Evolutionary conservation across 2,329 filamentous ascomycete genomes (phyloP).

Genomic region (Helminthosporium solani): DNA sequence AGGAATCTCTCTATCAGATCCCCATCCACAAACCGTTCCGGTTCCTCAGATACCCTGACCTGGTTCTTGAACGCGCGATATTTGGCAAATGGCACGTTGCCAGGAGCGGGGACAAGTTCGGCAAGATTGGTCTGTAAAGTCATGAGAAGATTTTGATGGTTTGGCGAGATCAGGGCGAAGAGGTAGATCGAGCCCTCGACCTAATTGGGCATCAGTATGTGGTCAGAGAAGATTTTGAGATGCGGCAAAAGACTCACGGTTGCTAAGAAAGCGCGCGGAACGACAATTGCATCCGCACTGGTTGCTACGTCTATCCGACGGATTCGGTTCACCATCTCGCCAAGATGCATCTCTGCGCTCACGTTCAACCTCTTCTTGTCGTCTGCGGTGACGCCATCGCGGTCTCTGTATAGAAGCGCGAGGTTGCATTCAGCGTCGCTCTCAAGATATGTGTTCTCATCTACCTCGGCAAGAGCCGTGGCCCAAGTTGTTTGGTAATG

Average conservation of each 20-base stretch:
- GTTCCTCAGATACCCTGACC: constrained; percentile 69
- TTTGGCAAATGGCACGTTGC: constrained; percentile 71
- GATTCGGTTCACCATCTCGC: constrained; percentile 92
- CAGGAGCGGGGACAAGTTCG: constrained; percentile 65
- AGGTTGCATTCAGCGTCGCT: constrained; percentile 88
- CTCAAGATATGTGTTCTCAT: constrained; percentile 73
- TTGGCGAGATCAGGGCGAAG: constrained; percentile 73
- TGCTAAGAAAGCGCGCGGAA: constrained; percentile 81
- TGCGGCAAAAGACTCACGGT: constrained; percentile 63
- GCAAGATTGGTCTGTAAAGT: constrained; percentile 74
- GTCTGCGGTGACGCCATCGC: constrained; percentile 69
- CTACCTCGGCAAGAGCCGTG: constrained; percentile 73
- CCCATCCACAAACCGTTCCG: constrained; percentile 86
- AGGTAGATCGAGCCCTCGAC: constrained; percentile 90
- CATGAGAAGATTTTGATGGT: constrained; percentile 77
- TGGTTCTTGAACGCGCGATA: constrained; percentile 82
- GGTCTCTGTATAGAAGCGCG: constrained; percentile 73
- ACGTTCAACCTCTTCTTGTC: constrained; percentile 71
- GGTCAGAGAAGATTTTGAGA: neutral
- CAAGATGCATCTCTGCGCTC: constrained; percentile 78
- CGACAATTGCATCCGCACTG: constrained; percentile 64
- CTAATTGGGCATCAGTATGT: constrained; percentile 47
- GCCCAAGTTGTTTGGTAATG: constrained; percentile 82
- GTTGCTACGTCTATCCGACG: constrained; percentile 69
- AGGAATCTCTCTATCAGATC: constrained; percentile 87